Conservation (phyloP, 306 rosid species). For the Vigna nakashimae region DNA sequence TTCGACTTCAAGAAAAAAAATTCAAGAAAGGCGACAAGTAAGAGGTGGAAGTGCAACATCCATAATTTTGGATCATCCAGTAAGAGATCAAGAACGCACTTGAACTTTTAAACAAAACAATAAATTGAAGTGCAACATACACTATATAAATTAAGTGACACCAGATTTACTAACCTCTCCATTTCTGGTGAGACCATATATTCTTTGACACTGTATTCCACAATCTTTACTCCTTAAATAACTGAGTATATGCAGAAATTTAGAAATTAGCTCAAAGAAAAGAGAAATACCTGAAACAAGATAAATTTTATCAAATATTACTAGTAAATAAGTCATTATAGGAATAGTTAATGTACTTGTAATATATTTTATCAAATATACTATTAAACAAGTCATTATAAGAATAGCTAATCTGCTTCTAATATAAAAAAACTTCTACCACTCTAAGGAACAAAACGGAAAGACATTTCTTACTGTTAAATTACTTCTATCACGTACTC, state of each 20-base stretch:
- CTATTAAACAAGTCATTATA: too few species aligned
- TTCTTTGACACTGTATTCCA: conserved; percentile 71
- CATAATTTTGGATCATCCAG: conserved; percentile 28
- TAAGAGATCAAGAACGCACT: conserved; percentile 38
- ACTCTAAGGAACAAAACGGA: not conserved
- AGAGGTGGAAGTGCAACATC: conserved; percentile 7
- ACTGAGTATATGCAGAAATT: conserved; percentile 45
- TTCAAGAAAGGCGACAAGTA: too few species aligned
- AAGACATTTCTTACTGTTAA: conserved; percentile 1
- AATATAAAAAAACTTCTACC: not conserved
- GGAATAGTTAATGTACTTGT: not conserved
- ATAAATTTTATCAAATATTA: not conserved
- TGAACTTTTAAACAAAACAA: not conserved
- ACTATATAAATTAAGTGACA: not conserved
- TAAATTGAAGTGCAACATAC: conserved; percentile 2
- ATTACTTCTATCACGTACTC: not conserved
- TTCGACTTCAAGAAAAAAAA: too few species aligned
- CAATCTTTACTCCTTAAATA: conserved; percentile 81
- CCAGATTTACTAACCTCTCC: conserved; percentile 68
- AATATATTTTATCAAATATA: too few species aligned
- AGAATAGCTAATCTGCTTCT: not conserved
- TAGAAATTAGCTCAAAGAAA: not conserved
- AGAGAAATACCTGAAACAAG: not conserved
- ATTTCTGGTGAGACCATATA: conserved; percentile 64
- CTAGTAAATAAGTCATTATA: conserved; percentile 2